Base-by-base conservation (phyloP, 2,329 filamentous ascomycete species). In the Alternaria sp. region DNA sequence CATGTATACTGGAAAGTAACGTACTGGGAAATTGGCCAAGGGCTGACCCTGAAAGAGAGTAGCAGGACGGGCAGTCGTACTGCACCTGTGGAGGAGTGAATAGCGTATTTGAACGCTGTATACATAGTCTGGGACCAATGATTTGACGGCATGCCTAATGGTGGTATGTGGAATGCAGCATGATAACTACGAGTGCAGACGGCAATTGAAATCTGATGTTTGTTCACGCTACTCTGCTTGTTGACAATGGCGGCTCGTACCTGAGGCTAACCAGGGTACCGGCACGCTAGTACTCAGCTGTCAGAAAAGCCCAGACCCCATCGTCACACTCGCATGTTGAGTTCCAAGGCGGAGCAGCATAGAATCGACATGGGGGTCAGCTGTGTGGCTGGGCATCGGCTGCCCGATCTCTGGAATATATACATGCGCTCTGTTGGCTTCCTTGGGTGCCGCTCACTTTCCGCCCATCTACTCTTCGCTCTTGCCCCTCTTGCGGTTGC, bases 361-460 rank as follows among this genome's bases (percentile, higher is more conserved):
- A 54, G 57, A 60, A 42, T 62, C 32, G 64, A 71, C 68, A 71
- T 70, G 70, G 69, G 67, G 64, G 59, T 65, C 58, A 65, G 54
- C 61, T 73, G 72, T 73, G 72, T 72, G 72, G 72, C 73, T 75
- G 69, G 74, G 73, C 62, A 54, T 41, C 55, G 62, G 57, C 67
- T 65, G 66, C 69, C 69, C 68, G 60, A 63, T 51, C 55, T 64
- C 39, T 58, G 61, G 51, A 56, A 59, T 62, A 57, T 64, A 61
- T 61, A 65, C 63, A 62, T 58, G 60, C 62, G 59, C 65, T 63
- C 62, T 54, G 54, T 68, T 57, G 63, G 55, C 51, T 30, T 56
- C 43, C 58, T 61, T 65, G 57, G 62, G 59, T 61, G 64, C 65
- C 59, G 61, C 63, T 70, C 57, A 48, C 51, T 63, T 57, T 51